phyloP scores from a whole-genome alignment of 495 filamentous ascomycete genomes.

The Evernia prunastri region DNA sequence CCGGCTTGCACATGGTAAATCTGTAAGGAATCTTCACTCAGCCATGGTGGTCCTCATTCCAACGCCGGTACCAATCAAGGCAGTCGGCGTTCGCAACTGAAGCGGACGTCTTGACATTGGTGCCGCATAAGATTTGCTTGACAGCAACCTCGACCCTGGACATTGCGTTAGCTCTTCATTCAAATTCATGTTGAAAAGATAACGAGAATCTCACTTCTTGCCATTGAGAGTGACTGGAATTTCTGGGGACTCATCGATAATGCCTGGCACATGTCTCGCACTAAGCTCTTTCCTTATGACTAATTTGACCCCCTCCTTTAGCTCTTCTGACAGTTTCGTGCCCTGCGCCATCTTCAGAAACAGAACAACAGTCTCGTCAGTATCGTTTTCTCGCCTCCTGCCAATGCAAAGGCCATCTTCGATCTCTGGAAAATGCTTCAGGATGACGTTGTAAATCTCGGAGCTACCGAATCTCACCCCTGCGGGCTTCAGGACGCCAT shows the following conservation, averaged over 20 bases:
- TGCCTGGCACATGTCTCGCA: conserved; percentile 74
- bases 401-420: conserved; percentile 85
- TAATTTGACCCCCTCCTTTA: conserved; percentile 54
- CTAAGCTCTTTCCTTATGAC: conserved; percentile 68
- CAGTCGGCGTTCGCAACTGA: conserved; percentile 81
- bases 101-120: conserved; percentile 75
- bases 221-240: conserved; percentile 88
- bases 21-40: conserved; percentile 46
- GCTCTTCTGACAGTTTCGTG: conserved; percentile 39
- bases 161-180: conserved; percentile 5
- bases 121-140: conserved; percentile 87
- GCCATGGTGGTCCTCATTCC: conserved; percentile 54
- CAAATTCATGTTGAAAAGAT: neutral
- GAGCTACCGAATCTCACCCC: conserved; percentile 84
- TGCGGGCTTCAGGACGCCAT: conserved; percentile 82
- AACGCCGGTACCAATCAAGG: conserved; percentile 75
- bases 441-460: conserved; percentile 88
- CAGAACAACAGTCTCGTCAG: conserved; percentile 77
- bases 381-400: conserved; percentile 61
- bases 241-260: conserved; percentile 71
- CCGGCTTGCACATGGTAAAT: neutral
- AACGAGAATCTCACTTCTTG: conserved; percentile 57
- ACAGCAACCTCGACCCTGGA: conserved; percentile 76
- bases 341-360: conserved; percentile 70
- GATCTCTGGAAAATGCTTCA: conserved; percentile 68